Base-by-base conservation (phyloP, 305 asterid genomes). In the Withania somnifera region DNA sequence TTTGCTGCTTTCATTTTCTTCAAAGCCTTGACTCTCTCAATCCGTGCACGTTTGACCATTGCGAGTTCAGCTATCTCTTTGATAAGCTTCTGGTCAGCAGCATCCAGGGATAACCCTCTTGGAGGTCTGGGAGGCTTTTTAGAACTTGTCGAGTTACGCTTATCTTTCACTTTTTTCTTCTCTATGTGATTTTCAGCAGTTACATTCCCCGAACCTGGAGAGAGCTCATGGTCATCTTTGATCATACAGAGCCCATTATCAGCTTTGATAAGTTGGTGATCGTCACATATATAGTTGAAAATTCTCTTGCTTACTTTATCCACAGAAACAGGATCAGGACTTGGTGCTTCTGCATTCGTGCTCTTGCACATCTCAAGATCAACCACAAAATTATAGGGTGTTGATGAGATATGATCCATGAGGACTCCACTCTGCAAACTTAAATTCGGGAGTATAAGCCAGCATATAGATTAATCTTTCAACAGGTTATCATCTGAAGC, bases 121-220 rank as follows among this genome's bases (percentile, higher is more conserved):
- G 96, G 97, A 10, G 98, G 97, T 0, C 97, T 96, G 4, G 93
- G 93, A 10, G 93, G 93, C 88, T 88, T 92, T 79, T 95, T 93
- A 22, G 89, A 95, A 79, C 93, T 85, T 67, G 42, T 26, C 0
- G 94, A 85, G 50, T 86, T 85, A 0, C 93, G 88, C 82, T 88
- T 94, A 34, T 89, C 97, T 82, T 88, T 89, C 88, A 87, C 88
- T 7, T 57, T 22, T 77, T 86, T 89, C 87, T 90, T 88, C 82
- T 77, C 87, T 34, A 67, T 78, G n/a, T 3, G 6, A 68, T 68
- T 40, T 20, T 19, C 53, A 68, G 32, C 53, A 22, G 82, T 82
- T 28, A 81, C 66, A 54, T 82, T 80, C 24, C 79, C 86, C 0
- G 84, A 83, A 51, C 77, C 86, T 0, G 84, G 83, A 56, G 84